A percentile compares a stretch with the other conserved stretches of the same genome.
Conservation (phyloP, 257 asterid species). For the Cinchona pubescens region DNA sequence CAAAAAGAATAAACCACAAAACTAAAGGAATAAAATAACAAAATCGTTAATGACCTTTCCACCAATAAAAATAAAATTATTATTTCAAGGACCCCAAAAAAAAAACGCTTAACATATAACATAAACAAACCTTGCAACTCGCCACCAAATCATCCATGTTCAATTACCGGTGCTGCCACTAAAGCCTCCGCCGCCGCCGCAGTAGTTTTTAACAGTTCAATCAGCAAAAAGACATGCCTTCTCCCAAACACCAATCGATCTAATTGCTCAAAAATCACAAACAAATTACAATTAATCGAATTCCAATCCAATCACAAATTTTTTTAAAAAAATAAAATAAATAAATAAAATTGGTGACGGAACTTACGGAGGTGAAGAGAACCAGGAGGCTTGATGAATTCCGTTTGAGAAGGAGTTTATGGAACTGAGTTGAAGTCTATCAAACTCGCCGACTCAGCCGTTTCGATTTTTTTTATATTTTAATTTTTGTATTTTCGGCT, state of each 20-base stretch:
- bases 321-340: neutral
- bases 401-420: constrained; percentile 8
- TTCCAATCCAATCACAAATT: neutral
- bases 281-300: neutral
- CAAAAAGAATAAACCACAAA: neutral
- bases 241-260: constrained; percentile 32
- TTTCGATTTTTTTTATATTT: neutral
- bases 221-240: constrained; percentile 23
- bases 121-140: constrained; percentile 68
- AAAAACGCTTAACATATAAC: neutral
- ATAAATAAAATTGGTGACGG: neutral
- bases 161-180: constrained; percentile 25
- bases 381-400: neutral
- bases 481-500: neutral
- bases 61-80: neutral
- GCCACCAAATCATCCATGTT: constrained; percentile 86
- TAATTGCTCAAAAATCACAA: constrained; percentile 23
- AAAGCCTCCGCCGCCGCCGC: constrained; percentile 15
- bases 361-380: constrained; percentile 3
- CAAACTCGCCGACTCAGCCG: constrained; percentile 18
- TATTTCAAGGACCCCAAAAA: neutral
- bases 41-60: constrained; percentile 3
- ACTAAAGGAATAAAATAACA: neutral
- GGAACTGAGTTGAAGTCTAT: neutral
- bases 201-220: constrained; percentile 14